phyloP scores from a whole-genome alignment of 2,329 filamentous ascomycete species.

The Claviceps arundinis region DNA sequence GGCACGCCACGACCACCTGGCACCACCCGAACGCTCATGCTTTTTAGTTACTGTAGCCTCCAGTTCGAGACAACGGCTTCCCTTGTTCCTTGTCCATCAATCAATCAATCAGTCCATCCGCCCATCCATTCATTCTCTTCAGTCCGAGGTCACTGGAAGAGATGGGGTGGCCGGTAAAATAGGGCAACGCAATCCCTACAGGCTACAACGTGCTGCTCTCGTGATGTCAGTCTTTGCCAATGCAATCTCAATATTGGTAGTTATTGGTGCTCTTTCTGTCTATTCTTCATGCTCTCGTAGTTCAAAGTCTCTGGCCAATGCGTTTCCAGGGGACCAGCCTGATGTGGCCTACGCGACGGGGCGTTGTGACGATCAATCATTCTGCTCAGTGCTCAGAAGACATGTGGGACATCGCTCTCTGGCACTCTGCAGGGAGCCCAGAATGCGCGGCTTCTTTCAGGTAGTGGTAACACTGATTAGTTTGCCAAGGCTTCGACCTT shows the following conservation, averaged over 20 bases:
- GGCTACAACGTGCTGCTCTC: neutral
- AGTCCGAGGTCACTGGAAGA: neutral
- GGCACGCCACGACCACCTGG: neutral
- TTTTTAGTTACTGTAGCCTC: neutral
- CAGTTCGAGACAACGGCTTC: neutral
- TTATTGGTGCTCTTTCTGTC: too few species aligned
- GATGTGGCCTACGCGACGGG: neutral
- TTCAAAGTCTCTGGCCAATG: too few species aligned
- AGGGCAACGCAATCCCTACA: neutral
- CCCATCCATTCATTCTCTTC: neutral
- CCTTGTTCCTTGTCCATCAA: neutral
- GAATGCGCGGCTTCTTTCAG: neutral
- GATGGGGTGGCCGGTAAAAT: neutral
- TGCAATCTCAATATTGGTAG: too few species aligned
- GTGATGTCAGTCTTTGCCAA: neutral
- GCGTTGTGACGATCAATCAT: neutral
- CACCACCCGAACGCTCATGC: neutral
- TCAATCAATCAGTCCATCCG: too few species aligned
- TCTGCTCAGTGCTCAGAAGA: neutral
- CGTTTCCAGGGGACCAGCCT: neutral
- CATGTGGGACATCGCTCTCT: neutral
- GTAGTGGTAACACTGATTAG: neutral
- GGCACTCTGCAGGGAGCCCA: neutral
- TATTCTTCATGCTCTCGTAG: too few species aligned
- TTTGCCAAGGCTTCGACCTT: neutral